Base-by-base conservation (phyloP, 257 asterid genomes). In the Petunia axillaris region DNA sequence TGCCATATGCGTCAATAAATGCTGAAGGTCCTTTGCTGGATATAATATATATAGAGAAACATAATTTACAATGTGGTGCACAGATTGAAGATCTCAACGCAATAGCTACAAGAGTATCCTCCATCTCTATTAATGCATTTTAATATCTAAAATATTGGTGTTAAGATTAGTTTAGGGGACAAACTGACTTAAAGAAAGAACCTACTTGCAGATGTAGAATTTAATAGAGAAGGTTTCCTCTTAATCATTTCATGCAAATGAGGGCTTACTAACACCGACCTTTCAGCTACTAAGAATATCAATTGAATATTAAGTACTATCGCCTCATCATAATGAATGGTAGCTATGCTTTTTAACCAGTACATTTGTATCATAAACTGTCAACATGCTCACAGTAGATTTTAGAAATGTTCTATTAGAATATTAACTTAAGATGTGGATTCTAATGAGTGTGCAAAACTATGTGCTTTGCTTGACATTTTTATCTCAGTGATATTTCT, bases 1-100 rank as follows among this genome's bases (percentile, higher is more conserved):
- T 0, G 15, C n/a, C 54, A 41, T n/a, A 67, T 67, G 57, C 57
- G 3, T 52, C 3, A 52, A 50, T 50, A 50, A 52, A 52, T 9
- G 57, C 57, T 52, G 64, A 67, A 67, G 39, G 75, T 41, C 75
- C 55, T 41, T 59, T 43, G 55, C 55, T 15, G 75, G 38, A 66
- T 66, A 66, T 66, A 41, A 41, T 39, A 37, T 64, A 37, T 46
- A 9, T 64, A 13, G 50, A 38, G 25, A 44, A 38, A 38, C 41
- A 64, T 48, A 64, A 41, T 64, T 64, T 64, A 48, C 48, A 37
- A 65, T 13, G 40, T 39, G 74, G 75, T 8, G 39, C 15, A 41
- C 16, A 43, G 54, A 8, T 67, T 43, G 8, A 67, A 67, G 37
- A 67, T 67, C 75, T 65, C 75, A 41, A 67, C 75, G 43, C n/a